Evolutionary conservation across 2,329 filamentous ascomycete genomes (phyloP).

Genomic region (Trichoderma koningiopsis): DNA sequence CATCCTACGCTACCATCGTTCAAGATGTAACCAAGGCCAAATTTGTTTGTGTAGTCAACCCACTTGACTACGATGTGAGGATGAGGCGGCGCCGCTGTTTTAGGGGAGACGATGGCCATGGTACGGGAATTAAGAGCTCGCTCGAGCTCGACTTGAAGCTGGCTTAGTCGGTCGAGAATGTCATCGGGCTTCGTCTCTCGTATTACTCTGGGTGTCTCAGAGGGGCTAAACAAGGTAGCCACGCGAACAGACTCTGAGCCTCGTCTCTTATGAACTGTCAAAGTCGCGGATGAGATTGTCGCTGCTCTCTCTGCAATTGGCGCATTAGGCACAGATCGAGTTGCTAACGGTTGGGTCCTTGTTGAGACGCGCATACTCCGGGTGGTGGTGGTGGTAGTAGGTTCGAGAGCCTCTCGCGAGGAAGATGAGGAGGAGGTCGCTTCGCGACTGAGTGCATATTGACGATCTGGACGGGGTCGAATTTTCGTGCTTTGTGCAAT

Average conservation of each 20-base stretch:
- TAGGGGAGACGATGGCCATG: conserved; percentile 61
- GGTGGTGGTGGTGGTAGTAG: conserved; percentile 25
- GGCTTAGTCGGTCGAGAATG: conserved; percentile 57
- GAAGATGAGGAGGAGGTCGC: conserved; percentile 6
- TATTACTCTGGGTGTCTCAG: conserved; percentile 54
- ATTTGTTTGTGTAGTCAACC: conserved; percentile 89
- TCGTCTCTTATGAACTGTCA: conserved; percentile 33
- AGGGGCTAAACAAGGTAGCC: conserved; percentile 58
- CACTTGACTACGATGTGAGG: conserved; percentile 73
- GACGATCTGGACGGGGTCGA: conserved; percentile 35
- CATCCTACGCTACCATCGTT: conserved; percentile 81
- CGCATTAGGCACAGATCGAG: conserved; percentile 34
- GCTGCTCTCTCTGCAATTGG: conserved; percentile 38
- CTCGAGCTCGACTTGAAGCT: conserved; percentile 62
- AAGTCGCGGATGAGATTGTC: conserved; percentile 33
- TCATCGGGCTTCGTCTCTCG: conserved; percentile 59
- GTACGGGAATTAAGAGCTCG: conserved; percentile 64
- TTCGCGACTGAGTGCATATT: background rate
- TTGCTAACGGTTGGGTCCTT: conserved; percentile 35
- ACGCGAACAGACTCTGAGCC: conserved; percentile 39
- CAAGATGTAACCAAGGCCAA: conserved; percentile 80
- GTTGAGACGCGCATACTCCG: conserved; percentile 36
- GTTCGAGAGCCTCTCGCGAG: conserved; percentile 32
- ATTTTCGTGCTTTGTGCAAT: conserved; percentile 38
- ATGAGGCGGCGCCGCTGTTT: conserved; percentile 56